phyloP scores from a whole-genome alignment of 106 monocot genomes.

The Acanthochlamys bracteata region DNA sequence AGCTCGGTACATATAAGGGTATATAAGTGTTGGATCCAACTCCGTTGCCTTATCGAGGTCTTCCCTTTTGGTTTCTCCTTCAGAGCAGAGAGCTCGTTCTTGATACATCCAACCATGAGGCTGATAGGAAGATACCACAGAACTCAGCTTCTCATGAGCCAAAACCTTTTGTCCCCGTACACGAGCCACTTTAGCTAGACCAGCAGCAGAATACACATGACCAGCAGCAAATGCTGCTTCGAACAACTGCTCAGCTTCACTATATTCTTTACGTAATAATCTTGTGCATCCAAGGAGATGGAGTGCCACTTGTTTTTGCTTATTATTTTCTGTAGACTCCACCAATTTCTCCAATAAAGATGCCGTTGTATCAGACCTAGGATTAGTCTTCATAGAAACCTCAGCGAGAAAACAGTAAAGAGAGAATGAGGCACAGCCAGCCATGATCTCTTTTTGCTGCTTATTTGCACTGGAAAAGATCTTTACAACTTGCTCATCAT shows the following conservation, averaged over 20 bases:
- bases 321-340: constrained; percentile 36
- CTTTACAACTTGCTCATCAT: constrained; percentile 64
- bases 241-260: constrained; percentile 60
- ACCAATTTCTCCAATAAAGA: constrained; percentile 65
- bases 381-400: constrained; percentile 64
- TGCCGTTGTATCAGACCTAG: constrained; percentile 51
- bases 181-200: constrained; percentile 61
- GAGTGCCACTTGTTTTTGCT: constrained; percentile 70
- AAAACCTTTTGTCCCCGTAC: constrained; percentile 35
- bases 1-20: constrained; percentile 98
- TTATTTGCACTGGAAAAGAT: constrained; percentile 48
- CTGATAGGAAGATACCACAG: constrained; percentile 51
- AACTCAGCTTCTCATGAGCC: constrained; percentile 68
- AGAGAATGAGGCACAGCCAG: constrained; percentile 59
- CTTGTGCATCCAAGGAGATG: constrained; percentile 86
- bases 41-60: constrained; percentile 84
- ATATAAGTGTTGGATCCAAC: constrained; percentile 78
- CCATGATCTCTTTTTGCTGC: constrained; percentile 43
- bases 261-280: constrained; percentile 77
- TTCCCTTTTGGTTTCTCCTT: constrained; percentile 53
- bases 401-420: constrained; percentile 89
- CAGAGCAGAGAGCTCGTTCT: constrained; percentile 75
- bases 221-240: constrained; percentile 46
- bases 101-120: constrained; percentile 96
- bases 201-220: constrained; percentile 67